Evolutionary conservation across 306 rosid species (phyloP).

Genomic region (Cicer judaicum): DNA sequence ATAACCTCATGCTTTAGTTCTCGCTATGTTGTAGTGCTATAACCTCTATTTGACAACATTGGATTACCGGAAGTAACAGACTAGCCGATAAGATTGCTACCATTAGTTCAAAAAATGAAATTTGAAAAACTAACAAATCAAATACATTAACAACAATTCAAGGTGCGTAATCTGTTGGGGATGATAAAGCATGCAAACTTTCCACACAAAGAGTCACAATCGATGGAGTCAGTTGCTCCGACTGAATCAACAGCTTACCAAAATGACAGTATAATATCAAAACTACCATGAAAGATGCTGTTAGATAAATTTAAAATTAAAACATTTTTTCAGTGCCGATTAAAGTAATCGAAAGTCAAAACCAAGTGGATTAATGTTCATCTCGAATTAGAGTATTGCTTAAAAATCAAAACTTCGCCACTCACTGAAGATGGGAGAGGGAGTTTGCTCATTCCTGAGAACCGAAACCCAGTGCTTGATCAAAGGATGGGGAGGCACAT

Average conservation of each 20-base stretch:
- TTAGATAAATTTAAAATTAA: neutral
- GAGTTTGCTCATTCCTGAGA: constrained; percentile 89
- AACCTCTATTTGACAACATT: too few relatives aligned
- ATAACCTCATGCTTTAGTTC: too few relatives aligned
- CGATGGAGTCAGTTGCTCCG: neutral
- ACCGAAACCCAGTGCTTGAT: constrained; percentile 98
- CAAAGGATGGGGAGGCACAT: constrained; percentile 90
- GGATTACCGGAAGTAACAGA: neutral
- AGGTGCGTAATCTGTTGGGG: neutral
- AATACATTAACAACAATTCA: neutral
- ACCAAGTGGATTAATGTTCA: constrained; percentile 4
- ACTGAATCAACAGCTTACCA: constrained; percentile 16
- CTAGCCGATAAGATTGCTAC: neutral
- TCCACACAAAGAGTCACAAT: constrained; percentile 6
- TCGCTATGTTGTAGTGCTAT: too few relatives aligned
- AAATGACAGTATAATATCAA: constrained; percentile 22
- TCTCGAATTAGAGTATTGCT: constrained; percentile 14
- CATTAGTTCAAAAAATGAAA: neutral
- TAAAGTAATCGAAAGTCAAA: constrained; percentile 12
- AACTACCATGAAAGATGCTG: constrained; percentile 3
- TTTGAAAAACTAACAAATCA: neutral
- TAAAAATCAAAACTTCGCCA: constrained; percentile 6
- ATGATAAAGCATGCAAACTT: constrained; percentile 13
- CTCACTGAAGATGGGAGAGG: constrained; percentile 87
- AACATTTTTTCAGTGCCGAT: neutral